phyloP scores from a whole-genome alignment of 495 filamentous ascomycete genomes.

The Hypomontagnella submonticulosa region DNA sequence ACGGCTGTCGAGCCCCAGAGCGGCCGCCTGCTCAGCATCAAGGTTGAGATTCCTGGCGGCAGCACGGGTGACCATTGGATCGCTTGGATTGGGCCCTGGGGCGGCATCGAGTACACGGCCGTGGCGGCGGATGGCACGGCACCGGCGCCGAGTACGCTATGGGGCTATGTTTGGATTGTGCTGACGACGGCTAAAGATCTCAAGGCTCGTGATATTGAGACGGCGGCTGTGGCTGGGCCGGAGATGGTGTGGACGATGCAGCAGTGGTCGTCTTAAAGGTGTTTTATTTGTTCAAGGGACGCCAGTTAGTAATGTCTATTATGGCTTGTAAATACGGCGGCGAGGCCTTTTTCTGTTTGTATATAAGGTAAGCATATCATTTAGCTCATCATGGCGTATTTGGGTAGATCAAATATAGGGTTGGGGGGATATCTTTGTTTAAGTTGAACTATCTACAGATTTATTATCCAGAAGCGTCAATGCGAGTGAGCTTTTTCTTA shows the following conservation, averaged over 20 bases:
- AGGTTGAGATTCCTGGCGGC: constrained; percentile 34
- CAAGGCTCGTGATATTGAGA: constrained; percentile 36
- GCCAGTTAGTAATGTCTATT: background rate
- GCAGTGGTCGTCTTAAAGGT: constrained; percentile 33
- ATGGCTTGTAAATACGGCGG: constrained; percentile 4
- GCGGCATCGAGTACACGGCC: constrained; percentile 48
- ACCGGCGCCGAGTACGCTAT: constrained; percentile 47
- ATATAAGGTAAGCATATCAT: background rate
- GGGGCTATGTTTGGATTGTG: constrained; percentile 53
- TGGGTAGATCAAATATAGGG: constrained; percentile 6
- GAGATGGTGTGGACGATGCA: constrained; percentile 53
- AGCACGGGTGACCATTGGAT: constrained; percentile 38
- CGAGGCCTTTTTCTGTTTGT: background rate
- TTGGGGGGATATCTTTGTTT: no score
- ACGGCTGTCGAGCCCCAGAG: constrained; percentile 15
- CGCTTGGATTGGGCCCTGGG: constrained; percentile 56
- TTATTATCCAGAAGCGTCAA: no score
- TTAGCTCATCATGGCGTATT: background rate
- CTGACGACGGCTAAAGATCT: constrained; percentile 43
- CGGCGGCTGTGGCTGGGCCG: constrained; percentile 51
- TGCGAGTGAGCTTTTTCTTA: no score
- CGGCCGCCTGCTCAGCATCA: constrained; percentile 31
- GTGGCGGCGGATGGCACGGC: constrained; percentile 34
- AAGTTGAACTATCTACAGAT: no score
- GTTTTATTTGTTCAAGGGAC: background rate